phyloP scores from a whole-genome alignment of 192 early-diverging fungal genomes.

The Haplosporangium gracile region DNA sequence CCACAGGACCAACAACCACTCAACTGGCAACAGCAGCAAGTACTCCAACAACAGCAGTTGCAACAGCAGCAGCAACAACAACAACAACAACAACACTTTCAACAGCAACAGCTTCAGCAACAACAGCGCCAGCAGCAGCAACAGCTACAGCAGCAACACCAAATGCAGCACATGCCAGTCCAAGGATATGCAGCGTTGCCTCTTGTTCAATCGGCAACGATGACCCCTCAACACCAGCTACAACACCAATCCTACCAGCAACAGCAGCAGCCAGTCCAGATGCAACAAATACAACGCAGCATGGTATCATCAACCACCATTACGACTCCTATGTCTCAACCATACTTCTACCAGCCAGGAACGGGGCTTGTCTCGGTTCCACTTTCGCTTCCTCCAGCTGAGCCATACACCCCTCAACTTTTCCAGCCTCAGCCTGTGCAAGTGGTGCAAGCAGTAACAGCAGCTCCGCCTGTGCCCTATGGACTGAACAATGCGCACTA shows the following conservation, averaged over 20 bases:
- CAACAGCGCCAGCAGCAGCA: not conserved
- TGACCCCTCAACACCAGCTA: not conserved
- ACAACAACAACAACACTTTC: not conserved
- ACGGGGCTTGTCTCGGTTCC: slow-evolving; percentile 49
- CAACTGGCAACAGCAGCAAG: not conserved
- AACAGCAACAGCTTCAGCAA: not conserved
- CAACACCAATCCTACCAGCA: not conserved
- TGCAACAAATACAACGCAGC: not conserved
- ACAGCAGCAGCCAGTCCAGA: not conserved
- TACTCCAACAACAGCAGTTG: slow-evolving; percentile 7
- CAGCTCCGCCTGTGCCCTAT: not conserved
- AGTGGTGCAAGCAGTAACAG: slow-evolving; percentile 6
- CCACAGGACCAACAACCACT: slow-evolving; percentile 3
- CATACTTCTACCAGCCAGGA: slow-evolving; percentile 46
- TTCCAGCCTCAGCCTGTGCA: slow-evolving; percentile 17
- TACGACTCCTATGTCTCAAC: slow-evolving; percentile 30
- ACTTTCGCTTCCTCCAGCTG: slow-evolving; percentile 10
- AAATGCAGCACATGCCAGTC: not conserved
- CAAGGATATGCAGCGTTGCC: not conserved
- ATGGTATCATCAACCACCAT: not conserved
- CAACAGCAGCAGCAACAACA: not conserved
- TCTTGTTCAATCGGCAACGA: not conserved
- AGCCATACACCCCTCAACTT: slow-evolving; percentile 12
- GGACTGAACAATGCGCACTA: slow-evolving; percentile 1
- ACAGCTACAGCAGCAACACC: not conserved